Evolutionary conservation across 73 alveolate genomes (phyloP).

Genomic region (Paramecium primaurelia): DNA sequence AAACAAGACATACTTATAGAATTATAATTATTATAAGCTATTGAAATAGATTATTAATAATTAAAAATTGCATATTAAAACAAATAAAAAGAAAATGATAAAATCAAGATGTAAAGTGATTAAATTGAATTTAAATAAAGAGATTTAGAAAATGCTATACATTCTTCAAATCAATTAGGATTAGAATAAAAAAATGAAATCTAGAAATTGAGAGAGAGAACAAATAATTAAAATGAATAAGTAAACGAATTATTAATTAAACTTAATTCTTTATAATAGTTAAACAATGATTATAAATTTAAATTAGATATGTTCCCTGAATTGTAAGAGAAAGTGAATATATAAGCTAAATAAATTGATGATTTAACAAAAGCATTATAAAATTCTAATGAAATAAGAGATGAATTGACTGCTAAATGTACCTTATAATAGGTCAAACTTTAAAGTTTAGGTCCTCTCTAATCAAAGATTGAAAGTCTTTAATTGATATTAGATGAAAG

Average conservation of each 20-base stretch:
- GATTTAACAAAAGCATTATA: background rate
- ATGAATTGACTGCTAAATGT: background rate
- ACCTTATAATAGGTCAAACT: background rate
- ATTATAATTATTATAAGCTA: background rate
- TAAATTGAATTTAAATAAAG: background rate
- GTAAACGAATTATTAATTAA: background rate
- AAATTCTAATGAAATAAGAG: background rate
- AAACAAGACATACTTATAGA: background rate
- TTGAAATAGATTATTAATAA: background rate
- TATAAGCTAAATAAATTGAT: background rate
- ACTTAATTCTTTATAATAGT: background rate
- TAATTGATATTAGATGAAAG: background rate
- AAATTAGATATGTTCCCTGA: background rate
- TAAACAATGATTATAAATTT: background rate
- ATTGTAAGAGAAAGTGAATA: background rate
- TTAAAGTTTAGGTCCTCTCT: background rate
- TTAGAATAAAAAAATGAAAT: background rate
- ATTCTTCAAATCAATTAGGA: background rate
- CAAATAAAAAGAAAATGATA: background rate
- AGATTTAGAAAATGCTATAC: background rate
- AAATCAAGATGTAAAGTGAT: background rate
- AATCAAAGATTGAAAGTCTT: background rate
- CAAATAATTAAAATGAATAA: background rate
- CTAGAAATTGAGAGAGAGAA: background rate
- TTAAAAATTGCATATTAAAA: background rate